phyloP scores from a whole-genome alignment of 1,284 basidiomycete species.

The Sanghuangporus sanghuang region DNA sequence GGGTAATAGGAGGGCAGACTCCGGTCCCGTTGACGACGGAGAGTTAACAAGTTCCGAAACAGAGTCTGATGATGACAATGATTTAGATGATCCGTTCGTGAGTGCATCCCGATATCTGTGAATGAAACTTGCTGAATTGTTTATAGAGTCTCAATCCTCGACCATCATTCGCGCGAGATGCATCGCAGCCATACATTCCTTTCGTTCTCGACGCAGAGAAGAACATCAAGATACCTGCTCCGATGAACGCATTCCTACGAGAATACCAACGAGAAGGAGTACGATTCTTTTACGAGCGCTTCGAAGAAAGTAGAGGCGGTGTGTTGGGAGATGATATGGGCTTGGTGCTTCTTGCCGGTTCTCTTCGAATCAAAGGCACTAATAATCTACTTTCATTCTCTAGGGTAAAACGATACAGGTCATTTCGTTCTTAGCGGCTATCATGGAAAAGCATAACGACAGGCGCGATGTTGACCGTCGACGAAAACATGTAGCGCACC shows the following conservation, averaged over 20 bases:
- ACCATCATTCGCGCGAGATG: constrained; percentile 47
- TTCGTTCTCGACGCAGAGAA: constrained; percentile 42
- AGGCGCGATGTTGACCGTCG: constrained; percentile 58
- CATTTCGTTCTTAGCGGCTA: constrained; percentile 79
- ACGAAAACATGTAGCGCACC: constrained; percentile 49
- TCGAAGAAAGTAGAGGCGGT: constrained; percentile 58
- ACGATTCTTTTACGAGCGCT: constrained; percentile 68
- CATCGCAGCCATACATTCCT: constrained; percentile 39
- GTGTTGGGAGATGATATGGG: constrained; percentile 91
- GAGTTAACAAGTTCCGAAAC: constrained; percentile 11
- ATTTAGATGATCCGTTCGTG: constrained; percentile 10
- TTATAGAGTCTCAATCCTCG: constrained; percentile 36
- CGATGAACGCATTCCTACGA: constrained; percentile 77
- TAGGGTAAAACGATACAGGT: constrained; percentile 85
- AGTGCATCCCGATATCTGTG: not conserved
- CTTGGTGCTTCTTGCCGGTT: constrained; percentile 43
- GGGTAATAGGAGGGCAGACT: not conserved
- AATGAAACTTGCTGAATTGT: not conserved
- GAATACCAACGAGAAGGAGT: constrained; percentile 84
- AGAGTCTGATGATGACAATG: constrained; percentile 15
- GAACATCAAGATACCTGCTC: constrained; percentile 54
- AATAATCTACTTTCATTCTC: not conserved
- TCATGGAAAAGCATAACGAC: constrained; percentile 74
- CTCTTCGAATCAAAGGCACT: not conserved
- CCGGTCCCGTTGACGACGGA: not conserved